Evolutionary conservation across 345 rosid species (phyloP), one percentile per base, ranked within the genome.

Genomic region (Hibiscus mutabilis): DNA sequence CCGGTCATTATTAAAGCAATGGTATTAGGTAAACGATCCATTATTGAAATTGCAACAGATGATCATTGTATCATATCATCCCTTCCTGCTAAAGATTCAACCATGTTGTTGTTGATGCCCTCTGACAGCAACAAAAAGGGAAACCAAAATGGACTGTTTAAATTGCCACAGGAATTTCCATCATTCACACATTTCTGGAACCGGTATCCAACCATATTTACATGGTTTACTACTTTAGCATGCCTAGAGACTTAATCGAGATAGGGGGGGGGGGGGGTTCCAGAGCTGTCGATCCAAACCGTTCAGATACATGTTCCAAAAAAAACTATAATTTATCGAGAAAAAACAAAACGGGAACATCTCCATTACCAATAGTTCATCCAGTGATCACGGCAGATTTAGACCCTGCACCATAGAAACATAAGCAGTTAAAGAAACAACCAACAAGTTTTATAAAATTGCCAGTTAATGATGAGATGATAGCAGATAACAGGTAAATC

Each of bases 331-430:
- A 14, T 44, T 44, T 14, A 10, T 44, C 49, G 3, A 44, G 49
- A 2, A 2, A 44, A 44, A 10, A 10, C 49, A 44, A 44, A 42
- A 65, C 5, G 6, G 6, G 5, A 65, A 42, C 12, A 65, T 65
- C 18, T 40, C 46, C 67, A 16, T 8, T 29, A 60, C 44, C 51
- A 0, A 25, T 2, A 21, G 12, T 64, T 73, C 70, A 73, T 53
- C 70, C 2, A 4, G 40, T 27, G 29, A 29, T 64, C 18, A 64
- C 64, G 18, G 46, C 27, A 68, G 60, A 31, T 22, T 53, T 37
- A 19, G 63, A 64, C 21, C 75, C 75, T 73, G 70, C 62, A 37
- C 37, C 52, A 16, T 63, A 63, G 16, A 14, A 19, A 11, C 60
- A 72, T 31, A 12, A 12, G 2, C 12, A 2, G 49, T 44, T 1